Evolutionary conservation across 495 filamentous ascomycete genomes (phyloP).

Genomic region (Recurvomyces mirabilis): DNA sequence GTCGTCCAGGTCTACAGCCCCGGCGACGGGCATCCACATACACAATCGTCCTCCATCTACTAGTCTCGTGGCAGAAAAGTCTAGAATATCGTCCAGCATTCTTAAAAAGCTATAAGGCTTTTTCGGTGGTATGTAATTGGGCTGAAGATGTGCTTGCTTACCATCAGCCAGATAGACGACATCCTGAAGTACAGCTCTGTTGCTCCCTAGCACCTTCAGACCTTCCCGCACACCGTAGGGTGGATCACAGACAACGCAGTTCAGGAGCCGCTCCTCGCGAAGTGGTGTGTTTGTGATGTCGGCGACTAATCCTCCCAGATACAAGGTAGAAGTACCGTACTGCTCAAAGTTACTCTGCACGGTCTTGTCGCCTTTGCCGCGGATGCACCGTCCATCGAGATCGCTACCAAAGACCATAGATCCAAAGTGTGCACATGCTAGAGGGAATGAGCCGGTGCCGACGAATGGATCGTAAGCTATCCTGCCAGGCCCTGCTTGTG

Average conservation of each 20-base stretch:
- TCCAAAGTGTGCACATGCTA: slow-evolving; percentile 83
- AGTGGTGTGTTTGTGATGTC: slow-evolving; percentile 87
- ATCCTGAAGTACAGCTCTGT: slow-evolving; percentile 48
- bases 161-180: slow-evolving; percentile 55
- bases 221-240: slow-evolving; percentile 97
- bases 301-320: slow-evolving; percentile 67
- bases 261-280: slow-evolving; percentile 50
- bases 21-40: slow-evolving; percentile 97
- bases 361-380: slow-evolving; percentile 51
- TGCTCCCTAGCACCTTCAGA: slow-evolving; percentile 68
- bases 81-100: slow-evolving; percentile 78
- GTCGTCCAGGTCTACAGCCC: slow-evolving; percentile 43
- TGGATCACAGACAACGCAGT: slow-evolving; percentile 93
- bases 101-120: slow-evolving; percentile 81
- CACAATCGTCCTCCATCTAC: slow-evolving; percentile 72
- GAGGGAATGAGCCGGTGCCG: slow-evolving; percentile 80
- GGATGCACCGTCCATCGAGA: slow-evolving; percentile 80
- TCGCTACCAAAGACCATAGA: slow-evolving; percentile 71
- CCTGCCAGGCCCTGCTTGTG: slow-evolving; percentile 68
- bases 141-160: slow-evolving; percentile 56
- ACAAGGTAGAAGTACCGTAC: slow-evolving; percentile 54
- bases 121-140: slow-evolving; percentile 77
- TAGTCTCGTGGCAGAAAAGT: slow-evolving; percentile 65
- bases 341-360: slow-evolving; percentile 71
- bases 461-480: slow-evolving; percentile 89